Base-by-base conservation (phyloP, 2,329 filamentous ascomycete genomes). In the Diaporthe eres region DNA sequence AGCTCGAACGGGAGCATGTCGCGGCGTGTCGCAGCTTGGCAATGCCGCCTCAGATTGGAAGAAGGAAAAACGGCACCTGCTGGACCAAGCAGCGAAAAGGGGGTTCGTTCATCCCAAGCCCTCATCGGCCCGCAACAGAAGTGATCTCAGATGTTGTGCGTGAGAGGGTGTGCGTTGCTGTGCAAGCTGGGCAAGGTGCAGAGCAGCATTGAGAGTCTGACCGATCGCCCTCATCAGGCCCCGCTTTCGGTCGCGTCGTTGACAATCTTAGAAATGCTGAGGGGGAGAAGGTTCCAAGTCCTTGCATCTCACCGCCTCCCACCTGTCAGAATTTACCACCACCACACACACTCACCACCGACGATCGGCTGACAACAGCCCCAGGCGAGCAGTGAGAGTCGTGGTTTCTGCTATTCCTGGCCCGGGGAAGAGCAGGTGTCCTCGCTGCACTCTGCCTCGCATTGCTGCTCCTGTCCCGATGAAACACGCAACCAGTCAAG, bases 401-500 rank as follows among this genome's bases (percentile, higher is more conserved):
- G n/a, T 44, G 60, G n/a, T 39, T 10, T 39, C 60, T 44, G 37
- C 37, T 44, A 13, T 44, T 28, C 60, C 60, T 47, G n/a, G 25
- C 44, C 57, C 57, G 57, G 57, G 31, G 55, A 8, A 60, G 31
- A 39, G 57, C 57, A 39, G 34, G 34, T 6, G 34, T 6, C 22
- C 6, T n/a, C 5, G 31, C 31, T 39, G 19, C 25, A 9, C 19
- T 37, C 28, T 44, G 39, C 22, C 22, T 53, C 34, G 65, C 65
- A 53, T 68, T 68, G 65, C 65, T 70, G n/a, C 65, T 55, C 22
- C 37, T 37, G 49, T 31, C 49, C 49, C 49, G 49, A 55, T 70
- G 65, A 70, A 70, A 70, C 65, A 55, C 65, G 65, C 65, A 55
- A n/a, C 65, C 65, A 70, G 65, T 70, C 65, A 70, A 55, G 49